Evolutionary conservation across 2,329 filamentous ascomycete genomes (phyloP).

Genomic region (Trichoderma sp.): DNA sequence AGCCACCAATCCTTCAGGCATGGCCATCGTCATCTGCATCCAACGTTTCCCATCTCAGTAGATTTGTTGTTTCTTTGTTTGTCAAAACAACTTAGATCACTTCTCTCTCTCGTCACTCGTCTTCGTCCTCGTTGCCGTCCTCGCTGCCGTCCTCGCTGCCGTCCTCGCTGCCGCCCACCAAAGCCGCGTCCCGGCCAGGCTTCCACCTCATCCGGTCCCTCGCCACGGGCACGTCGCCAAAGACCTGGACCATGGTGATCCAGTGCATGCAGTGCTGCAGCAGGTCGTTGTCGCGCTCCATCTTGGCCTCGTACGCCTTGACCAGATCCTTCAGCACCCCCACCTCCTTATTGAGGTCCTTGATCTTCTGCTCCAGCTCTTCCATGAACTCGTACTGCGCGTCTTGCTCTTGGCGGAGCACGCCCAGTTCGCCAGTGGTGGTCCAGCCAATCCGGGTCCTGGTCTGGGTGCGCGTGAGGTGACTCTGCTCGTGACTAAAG

Average conservation of each 20-base stretch:
- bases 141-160: neutral
- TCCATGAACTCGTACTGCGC: conserved; percentile 15
- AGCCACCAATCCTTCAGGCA: neutral
- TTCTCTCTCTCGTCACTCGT: neutral
- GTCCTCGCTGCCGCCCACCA: neutral
- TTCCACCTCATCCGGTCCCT: conserved; percentile 13
- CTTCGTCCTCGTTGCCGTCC: neutral
- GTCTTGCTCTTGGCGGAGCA: neutral
- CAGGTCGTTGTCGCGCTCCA: neutral
- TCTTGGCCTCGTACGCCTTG: conserved; percentile 11
- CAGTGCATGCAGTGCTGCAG: conserved; percentile 23
- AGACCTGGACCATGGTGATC: conserved; percentile 23
- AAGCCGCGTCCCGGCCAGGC: neutral
- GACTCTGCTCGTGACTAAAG: neutral
- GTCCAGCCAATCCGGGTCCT: neutral
- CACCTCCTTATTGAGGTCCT: conserved; percentile 12
- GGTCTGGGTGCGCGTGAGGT: neutral
- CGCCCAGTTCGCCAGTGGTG: conserved; percentile 7
- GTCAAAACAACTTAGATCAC: neutral
- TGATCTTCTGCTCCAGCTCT: conserved; percentile 8
- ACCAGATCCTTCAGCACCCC: neutral
- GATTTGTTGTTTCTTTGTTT: neutral
- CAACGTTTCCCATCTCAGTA: neutral
- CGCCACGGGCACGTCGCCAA: conserved; percentile 20
- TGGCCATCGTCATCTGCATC: neutral